A percentile compares a stretch with the other conserved stretches of the same genome.
These are phyloP conservation scores for Nevesoporus exiguus DNA, from an alignment of 768 basidiomycete genomes.

Conservation along the genomic window DNA sequence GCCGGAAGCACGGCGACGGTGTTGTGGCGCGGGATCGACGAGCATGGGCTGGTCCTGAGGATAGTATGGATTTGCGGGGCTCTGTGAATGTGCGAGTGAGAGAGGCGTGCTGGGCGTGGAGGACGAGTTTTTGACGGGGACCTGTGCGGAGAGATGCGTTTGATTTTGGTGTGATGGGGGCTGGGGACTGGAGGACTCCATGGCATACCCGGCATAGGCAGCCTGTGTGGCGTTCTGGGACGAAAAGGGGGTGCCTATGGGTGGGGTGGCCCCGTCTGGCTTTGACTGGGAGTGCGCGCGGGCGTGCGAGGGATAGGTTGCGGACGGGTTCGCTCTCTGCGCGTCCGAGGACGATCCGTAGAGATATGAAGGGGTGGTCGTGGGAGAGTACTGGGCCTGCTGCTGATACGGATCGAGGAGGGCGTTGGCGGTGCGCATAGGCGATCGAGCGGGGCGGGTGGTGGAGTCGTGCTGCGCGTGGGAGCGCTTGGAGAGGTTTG, in stretches of 20 bases:
- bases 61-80: constrained; percentile 52
- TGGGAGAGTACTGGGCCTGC: constrained; percentile 59
- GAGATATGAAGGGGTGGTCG: constrained; percentile 45
- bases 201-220: constrained; percentile 50
- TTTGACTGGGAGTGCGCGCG: constrained; percentile 59
- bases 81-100: constrained; percentile 56
- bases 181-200: constrained; percentile 65
- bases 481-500: constrained; percentile 49
- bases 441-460: constrained; percentile 54
- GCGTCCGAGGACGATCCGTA: constrained; percentile 37
- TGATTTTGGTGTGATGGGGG: constrained; percentile 48
- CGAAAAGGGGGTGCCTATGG: constrained; percentile 50
- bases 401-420: constrained; percentile 71
- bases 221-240: constrained; percentile 49
- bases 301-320: constrained; percentile 55
- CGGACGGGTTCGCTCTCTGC: constrained; percentile 40
- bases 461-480: constrained; percentile 54
- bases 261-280: constrained; percentile 47
- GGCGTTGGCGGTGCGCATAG: constrained; percentile 52
- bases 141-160: constrained; percentile 48
- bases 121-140: constrained; percentile 48
- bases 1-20: constrained; percentile 68
- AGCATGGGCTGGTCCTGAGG: constrained; percentile 67
- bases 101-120: constrained; percentile 74
- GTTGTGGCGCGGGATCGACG: constrained; percentile 55